Percentiles rank a stretch among this genome's conserved stretches.
These are phyloP conservation scores for Dinochytrium kinnereticum DNA, from an alignment of 371 early-diverging fungal genomes.

Conservation along the genomic window DNA sequence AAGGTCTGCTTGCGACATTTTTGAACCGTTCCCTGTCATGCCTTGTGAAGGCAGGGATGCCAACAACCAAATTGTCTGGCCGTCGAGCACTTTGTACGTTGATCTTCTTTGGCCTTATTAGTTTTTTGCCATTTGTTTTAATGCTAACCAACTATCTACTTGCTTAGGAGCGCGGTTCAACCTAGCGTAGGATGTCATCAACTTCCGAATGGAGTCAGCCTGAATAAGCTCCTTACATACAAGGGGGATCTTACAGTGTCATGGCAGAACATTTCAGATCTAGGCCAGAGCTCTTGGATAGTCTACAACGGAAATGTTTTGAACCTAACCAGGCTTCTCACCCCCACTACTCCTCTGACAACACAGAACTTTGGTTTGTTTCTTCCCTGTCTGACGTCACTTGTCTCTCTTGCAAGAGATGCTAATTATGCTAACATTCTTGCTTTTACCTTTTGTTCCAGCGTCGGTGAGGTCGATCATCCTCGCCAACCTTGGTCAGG, in stretches of 20 bases:
- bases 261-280: not conserved
- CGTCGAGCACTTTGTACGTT: not conserved
- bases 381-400: not conserved
- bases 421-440: not conserved
- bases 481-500: conserved; percentile 34
- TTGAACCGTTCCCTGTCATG: not conserved
- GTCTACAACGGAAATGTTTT: conserved; percentile 39
- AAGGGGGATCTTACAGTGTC: not conserved
- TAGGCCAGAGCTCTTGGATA: not conserved
- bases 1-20: not conserved
- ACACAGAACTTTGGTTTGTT: conserved; percentile 24
- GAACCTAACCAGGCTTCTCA: conserved; percentile 26
- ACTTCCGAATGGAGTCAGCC: not conserved
- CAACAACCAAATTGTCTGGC: not conserved
- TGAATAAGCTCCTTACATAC: conserved; percentile 6
- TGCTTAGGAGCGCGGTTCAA: not conserved
- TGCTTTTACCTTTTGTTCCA: not conserved
- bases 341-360: not conserved
- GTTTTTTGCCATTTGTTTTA: too few relatives aligned
- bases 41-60: not conserved
- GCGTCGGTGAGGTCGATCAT: conserved; percentile 20
- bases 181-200: not conserved
- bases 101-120: conserved; percentile 8
- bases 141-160: too few relatives aligned
- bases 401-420: too few relatives aligned